These are phyloP conservation scores for Coemansia sp. DNA, from an alignment of 192 early-diverging fungal species.

Conservation along the genomic window DNA sequence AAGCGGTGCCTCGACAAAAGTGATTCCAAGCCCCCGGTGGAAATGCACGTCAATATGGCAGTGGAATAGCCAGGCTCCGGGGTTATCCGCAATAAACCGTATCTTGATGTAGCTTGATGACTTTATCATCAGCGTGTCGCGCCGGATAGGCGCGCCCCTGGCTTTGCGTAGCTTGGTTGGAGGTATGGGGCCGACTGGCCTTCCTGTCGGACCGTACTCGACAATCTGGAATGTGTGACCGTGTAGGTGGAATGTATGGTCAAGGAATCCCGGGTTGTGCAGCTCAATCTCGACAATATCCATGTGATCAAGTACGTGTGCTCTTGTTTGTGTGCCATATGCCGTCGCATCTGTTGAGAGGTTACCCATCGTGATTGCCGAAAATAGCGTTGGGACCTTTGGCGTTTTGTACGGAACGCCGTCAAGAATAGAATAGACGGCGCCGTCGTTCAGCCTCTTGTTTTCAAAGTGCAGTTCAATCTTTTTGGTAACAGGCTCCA, in stretches of 20 bases:
- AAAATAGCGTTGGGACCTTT: slow-evolving; percentile 16
- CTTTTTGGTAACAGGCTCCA: slow-evolving; percentile 1
- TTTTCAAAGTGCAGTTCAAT: neutral
- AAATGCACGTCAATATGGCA: slow-evolving; percentile 66
- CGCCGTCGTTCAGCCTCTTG: neutral
- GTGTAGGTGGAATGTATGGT: slow-evolving; percentile 77
- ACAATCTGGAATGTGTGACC: slow-evolving; percentile 79
- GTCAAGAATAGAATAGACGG: neutral
- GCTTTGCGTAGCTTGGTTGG: slow-evolving; percentile 41
- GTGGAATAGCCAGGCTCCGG: slow-evolving; percentile 77
- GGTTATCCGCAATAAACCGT: slow-evolving; percentile 75
- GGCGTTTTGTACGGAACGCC: slow-evolving; percentile 7
- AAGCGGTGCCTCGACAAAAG: slow-evolving; percentile 70
- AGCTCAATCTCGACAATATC: slow-evolving; percentile 64
- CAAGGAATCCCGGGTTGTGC: slow-evolving; percentile 63
- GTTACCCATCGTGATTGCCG: slow-evolving; percentile 14
- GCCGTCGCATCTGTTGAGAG: slow-evolving; percentile 10
- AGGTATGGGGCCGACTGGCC: neutral
- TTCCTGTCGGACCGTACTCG: slow-evolving; percentile 45
- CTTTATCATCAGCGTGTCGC: slow-evolving; percentile 71
- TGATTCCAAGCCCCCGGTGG: slow-evolving; percentile 65
- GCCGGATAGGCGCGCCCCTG: slow-evolving; percentile 59
- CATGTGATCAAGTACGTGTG: slow-evolving; percentile 60
- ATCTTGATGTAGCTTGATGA: slow-evolving; percentile 59
- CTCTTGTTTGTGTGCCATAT: slow-evolving; percentile 32